A percentile compares a stretch with the other conserved stretches of the same genome.
Evolutionary conservation across 2,329 filamentous ascomycete genomes (phyloP).

Genomic region (Parastagonospora avenae): DNA sequence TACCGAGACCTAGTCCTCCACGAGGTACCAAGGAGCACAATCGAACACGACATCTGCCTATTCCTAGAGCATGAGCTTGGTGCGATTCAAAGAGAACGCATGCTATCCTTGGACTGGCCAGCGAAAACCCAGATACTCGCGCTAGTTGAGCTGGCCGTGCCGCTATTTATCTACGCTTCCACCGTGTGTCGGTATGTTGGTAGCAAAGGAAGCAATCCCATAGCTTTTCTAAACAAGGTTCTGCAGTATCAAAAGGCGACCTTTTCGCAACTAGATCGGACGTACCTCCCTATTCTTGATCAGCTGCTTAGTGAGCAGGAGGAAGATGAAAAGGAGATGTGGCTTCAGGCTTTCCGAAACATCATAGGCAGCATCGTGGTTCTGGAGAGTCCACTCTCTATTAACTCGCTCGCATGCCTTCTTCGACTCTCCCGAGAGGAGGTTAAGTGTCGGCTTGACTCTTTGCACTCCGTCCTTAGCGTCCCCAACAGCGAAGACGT

Average conservation of each 20-base stretch:
- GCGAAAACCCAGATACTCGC: slow-evolving; percentile 20
- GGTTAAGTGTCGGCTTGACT: slow-evolving; percentile 30
- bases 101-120: slow-evolving; percentile 29
- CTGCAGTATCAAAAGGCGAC: slow-evolving; percentile 16
- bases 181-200: slow-evolving; percentile 31
- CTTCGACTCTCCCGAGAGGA: slow-evolving; percentile 15
- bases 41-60: slow-evolving; percentile 26
- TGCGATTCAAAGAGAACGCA: slow-evolving; percentile 16
- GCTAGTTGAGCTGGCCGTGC: slow-evolving; percentile 32
- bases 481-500: slow-evolving; percentile 34
- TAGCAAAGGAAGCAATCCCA: slow-evolving; percentile 13
- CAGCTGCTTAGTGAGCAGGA: slow-evolving; percentile 38
- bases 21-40: slow-evolving; percentile 19
- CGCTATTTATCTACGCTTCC: slow-evolving; percentile 44
- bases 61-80: slow-evolving; percentile 25
- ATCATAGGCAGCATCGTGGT: slow-evolving; percentile 16
- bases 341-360: slow-evolving; percentile 14
- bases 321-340: slow-evolving; percentile 22
- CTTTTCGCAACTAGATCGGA: slow-evolving; percentile 22
- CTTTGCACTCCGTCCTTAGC: slow-evolving; percentile 29
- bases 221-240: slow-evolving; percentile 15
- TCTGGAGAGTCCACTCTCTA: slow-evolving; percentile 25
- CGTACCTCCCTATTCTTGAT: slow-evolving; percentile 25
- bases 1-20: slow-evolving; percentile 23
- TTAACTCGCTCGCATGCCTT: slow-evolving; percentile 13